Evolutionary conservation across 345 rosid genomes (phyloP).

Genomic region (Clarkia xantiana): DNA sequence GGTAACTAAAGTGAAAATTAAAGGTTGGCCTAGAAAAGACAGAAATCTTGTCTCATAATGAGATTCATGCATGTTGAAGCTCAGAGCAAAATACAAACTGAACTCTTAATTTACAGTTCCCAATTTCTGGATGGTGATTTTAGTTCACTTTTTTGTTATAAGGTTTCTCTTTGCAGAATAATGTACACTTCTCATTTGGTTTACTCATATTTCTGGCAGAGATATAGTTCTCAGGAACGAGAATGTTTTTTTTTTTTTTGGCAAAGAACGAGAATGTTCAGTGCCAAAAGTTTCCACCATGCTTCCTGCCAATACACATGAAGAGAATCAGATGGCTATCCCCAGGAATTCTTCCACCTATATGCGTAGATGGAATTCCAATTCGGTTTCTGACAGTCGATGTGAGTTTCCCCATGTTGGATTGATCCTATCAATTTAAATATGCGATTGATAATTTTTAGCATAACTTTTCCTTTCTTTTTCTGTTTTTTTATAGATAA

Average conservation of each 20-base stretch:
- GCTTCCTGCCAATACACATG: constrained; percentile 27
- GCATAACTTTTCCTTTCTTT: background rate
- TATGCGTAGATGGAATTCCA: constrained; percentile 46
- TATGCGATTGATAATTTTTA: background rate
- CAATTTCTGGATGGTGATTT: too few species aligned
- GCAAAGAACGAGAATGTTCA: too few species aligned
- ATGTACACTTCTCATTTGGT: background rate
- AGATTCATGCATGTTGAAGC: too few species aligned
- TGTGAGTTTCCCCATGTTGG: constrained; percentile 20
- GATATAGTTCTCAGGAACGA: constrained; percentile 58
- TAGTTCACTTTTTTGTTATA: too few species aligned
- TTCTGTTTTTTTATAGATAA: background rate
- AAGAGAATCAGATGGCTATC: constrained; percentile 42
- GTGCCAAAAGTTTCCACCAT: constrained; percentile 40
- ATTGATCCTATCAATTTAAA: too few species aligned
- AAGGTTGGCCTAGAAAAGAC: too few species aligned
- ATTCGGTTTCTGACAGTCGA: constrained; percentile 30
- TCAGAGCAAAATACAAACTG: too few species aligned
- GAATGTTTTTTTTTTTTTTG: too few species aligned
- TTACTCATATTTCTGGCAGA: constrained; percentile 25
- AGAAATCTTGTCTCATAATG: too few species aligned
- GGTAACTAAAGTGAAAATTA: too few species aligned
- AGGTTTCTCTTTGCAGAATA: background rate
- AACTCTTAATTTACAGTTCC: too few species aligned
- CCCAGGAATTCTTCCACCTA: constrained; percentile 40